phyloP scores from a whole-genome alignment of 177 flowering plant species.

The Vitis hybrid region DNA sequence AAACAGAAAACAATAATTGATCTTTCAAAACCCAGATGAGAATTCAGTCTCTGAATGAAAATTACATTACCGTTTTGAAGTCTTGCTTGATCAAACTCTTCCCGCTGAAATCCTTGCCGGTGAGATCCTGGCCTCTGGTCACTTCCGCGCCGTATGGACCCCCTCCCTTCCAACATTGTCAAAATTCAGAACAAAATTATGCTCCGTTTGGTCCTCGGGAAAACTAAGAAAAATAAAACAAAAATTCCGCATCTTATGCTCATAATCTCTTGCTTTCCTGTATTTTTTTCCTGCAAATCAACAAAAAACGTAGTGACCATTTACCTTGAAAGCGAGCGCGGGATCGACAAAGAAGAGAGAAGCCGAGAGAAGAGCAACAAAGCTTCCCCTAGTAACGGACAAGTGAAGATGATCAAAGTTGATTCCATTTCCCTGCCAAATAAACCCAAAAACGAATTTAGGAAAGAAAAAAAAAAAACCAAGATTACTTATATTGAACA shows the following conservation, averaged over 20 bases:
- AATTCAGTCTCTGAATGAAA: neutral
- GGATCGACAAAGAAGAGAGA: constrained; percentile 69
- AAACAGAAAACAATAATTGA: neutral
- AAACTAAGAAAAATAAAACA: neutral
- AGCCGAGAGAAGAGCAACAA: constrained; percentile 63
- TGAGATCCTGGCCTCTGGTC: constrained; percentile 92
- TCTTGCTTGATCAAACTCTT: constrained; percentile 86
- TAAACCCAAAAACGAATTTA: neutral
- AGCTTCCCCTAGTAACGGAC: constrained; percentile 38
- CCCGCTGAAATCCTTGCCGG: constrained; percentile 93
- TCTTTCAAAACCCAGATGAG: neutral
- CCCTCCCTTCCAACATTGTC: constrained; percentile 62
- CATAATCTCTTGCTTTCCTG: neutral
- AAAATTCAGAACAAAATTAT: neutral
- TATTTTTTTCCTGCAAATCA: neutral
- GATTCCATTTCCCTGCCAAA: constrained; percentile 19
- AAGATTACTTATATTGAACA: neutral
- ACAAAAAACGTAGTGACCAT: neutral
- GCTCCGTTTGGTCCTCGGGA: neutral
- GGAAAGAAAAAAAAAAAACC: neutral
- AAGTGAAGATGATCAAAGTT: constrained; percentile 8
- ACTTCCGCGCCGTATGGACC: constrained; percentile 94
- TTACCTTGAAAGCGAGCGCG: constrained; percentile 81
- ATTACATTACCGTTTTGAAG: constrained; percentile 72
- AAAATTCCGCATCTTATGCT: neutral